Conservation (phyloP, 2,329 filamentous ascomycete species). For the Aspergillus sp. region DNA sequence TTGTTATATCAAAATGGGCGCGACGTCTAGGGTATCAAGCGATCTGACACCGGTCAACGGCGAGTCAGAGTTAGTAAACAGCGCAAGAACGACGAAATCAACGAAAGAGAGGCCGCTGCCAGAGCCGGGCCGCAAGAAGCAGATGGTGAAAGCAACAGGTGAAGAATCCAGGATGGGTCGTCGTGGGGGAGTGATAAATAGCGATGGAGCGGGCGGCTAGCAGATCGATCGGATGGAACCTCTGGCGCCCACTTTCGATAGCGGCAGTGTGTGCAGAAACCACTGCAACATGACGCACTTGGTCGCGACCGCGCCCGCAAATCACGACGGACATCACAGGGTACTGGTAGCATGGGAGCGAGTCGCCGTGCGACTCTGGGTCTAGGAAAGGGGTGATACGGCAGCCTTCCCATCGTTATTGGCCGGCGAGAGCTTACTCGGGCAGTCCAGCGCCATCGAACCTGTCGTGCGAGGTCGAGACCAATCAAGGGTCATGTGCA, state of each 20-base stretch:
- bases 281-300: constrained; percentile 26
- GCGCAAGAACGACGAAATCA: constrained; percentile 13
- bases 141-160: constrained; percentile 19
- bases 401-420: too few species aligned
- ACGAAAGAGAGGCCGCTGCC: constrained; percentile 22
- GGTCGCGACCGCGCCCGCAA: constrained; percentile 7
- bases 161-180: constrained; percentile 12
- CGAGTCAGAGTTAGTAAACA: constrained; percentile 9
- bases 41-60: constrained; percentile 27
- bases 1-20: constrained; percentile 1
- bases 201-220: too few species aligned
- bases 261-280: constrained; percentile 15
- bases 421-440: too few species aligned
- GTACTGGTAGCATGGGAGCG: too few species aligned
- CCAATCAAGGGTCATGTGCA: constrained; percentile 15
- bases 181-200: constrained; percentile 24
- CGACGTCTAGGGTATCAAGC: constrained; percentile 20
- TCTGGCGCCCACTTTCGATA: constrained; percentile 6
- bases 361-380: too few species aligned
- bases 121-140: constrained; percentile 21
- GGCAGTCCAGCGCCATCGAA: too few species aligned
- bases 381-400: too few species aligned
- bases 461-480: constrained; percentile 6
- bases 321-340: neutral
- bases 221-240: constrained; percentile 6